Conservation (phyloP, 345 rosid species). For the Erucastrum elatum region DNA sequence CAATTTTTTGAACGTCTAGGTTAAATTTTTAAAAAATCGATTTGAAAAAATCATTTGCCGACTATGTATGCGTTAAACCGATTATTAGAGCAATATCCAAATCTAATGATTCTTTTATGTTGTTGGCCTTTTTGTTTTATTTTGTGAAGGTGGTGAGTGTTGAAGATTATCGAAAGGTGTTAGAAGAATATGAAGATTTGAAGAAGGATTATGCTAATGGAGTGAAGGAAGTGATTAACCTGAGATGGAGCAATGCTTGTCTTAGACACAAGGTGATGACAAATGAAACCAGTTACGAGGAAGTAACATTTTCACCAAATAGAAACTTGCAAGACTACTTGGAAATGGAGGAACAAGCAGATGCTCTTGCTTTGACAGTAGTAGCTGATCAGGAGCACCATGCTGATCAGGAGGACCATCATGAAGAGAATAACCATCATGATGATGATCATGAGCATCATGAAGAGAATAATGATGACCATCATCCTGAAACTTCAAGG, state of each 20-base stretch:
- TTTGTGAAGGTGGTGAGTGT: slow-evolving; percentile 31
- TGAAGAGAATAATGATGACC: not conserved
- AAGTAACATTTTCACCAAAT: slow-evolving; percentile 29
- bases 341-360: slow-evolving; percentile 32
- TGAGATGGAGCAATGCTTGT: slow-evolving; percentile 79
- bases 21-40: too few relatives aligned
- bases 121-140: not conserved
- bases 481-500: slow-evolving; percentile 40
- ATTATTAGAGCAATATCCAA: too few relatives aligned
- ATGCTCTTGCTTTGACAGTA: slow-evolving; percentile 25
- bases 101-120: not conserved
- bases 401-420: not conserved
- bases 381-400: not conserved
- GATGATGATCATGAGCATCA: not conserved
- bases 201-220: slow-evolving; percentile 49
- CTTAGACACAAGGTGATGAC: slow-evolving; percentile 60
- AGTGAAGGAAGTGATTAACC: slow-evolving; percentile 51
- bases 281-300: slow-evolving; percentile 33
- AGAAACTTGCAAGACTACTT: slow-evolving; percentile 33
- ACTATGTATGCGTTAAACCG: too few relatives aligned
- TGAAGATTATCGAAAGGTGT: slow-evolving; percentile 48
- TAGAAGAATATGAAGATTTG: slow-evolving; percentile 49
- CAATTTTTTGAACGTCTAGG: too few relatives aligned
- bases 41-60: too few relatives aligned
- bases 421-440: not conserved